A percentile compares a stretch with the other conserved stretches of the same genome.
Evolutionary conservation across 768 basidiomycete species (phyloP).

Genomic region (Pholiota conissans): DNA sequence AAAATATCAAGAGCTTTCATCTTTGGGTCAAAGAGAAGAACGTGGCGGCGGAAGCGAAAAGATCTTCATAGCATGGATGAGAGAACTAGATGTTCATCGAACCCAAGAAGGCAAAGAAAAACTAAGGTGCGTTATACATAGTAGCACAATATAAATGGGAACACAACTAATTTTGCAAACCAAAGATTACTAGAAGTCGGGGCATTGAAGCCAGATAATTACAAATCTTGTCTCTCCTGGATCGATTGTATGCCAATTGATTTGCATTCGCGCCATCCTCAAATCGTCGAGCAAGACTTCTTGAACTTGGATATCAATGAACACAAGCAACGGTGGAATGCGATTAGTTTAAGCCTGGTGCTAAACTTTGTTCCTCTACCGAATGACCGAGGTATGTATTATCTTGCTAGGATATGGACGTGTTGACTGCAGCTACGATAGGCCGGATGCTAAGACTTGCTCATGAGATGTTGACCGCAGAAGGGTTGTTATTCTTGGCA

Average conservation of each 20-base stretch:
- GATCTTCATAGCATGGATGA: conserved; percentile 75
- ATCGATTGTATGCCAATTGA: conserved; percentile 78
- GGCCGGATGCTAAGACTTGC: conserved; percentile 73
- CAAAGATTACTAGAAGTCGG: conserved; percentile 85
- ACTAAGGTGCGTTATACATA: conserved; percentile 36
- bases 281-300: conserved; percentile 87
- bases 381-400: conserved; percentile 63
- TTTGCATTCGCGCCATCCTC: conserved; percentile 78
- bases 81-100: conserved; percentile 43
- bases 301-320: conserved; percentile 54
- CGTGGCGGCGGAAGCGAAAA: conserved; percentile 90
- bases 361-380: conserved; percentile 85
- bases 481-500: conserved; percentile 69
- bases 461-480: conserved; percentile 50
- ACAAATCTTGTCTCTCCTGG: conserved; percentile 64
- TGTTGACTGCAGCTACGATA: conserved; percentile 23
- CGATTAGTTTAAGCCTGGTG: conserved; percentile 85
- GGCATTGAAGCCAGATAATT: conserved; percentile 85
- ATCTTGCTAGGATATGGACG: not conserved
- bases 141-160: not conserved
- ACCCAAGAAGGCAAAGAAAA: conserved; percentile 23
- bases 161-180: too few relatives aligned
- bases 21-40: conserved; percentile 74
- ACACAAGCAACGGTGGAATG: conserved; percentile 64
- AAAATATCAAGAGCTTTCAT: conserved; percentile 82